Evolutionary conservation across 139 green algal genomes (phyloP), one percentile per base, ranked within the genome.

Genomic region (Tetradesmus lagerheimii): DNA sequence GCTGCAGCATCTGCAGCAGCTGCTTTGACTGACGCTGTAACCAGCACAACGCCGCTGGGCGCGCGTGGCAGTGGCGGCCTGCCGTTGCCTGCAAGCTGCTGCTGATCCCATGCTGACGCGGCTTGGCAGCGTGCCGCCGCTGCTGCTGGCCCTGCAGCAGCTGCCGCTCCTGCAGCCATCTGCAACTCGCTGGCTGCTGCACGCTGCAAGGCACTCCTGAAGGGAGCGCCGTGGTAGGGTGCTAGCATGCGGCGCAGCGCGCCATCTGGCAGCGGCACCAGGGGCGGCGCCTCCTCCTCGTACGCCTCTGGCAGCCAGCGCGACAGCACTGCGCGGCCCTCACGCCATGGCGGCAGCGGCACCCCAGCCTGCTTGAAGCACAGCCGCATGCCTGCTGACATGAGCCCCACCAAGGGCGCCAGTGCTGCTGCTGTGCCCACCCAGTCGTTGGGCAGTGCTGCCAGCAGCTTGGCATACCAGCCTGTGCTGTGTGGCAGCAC

Each of bases 381-480:
- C 38, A 91, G 37, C 34, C 87, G 80, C 50, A 86, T 87, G 3
- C 37, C 87, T 41, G 77, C 87, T n/a, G 50, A 62, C 79, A 91
- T 86, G 1, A 91, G 39, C 37, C 31, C 39, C 15, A 79, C 78
- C 37, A 87, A 29, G 18, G 66, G 78, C n/a, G 66, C 37, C 29
- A 91, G 78, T n/a, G 57, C 47, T 0, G 37, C 78, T 47, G 39
- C 38, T 34, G 77, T 64, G 77, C 87, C 87, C n/a, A 91, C 57
- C 77, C 77, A 91, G 75, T 91, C 87, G 12, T 80, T 53, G 25
- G 87, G 87, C 78, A 91, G 39, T 2, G 78, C 87, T 57, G 77
- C 87, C 29, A 91, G 74, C 50, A 91, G 57, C 57, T 78, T 81
- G 78, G 45, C 82, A 41, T 91, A 91, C 87, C 87, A 91, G 12